Conservation (phyloP, 345 rosid genomes). For the Excoecaria agallocha region DNA sequence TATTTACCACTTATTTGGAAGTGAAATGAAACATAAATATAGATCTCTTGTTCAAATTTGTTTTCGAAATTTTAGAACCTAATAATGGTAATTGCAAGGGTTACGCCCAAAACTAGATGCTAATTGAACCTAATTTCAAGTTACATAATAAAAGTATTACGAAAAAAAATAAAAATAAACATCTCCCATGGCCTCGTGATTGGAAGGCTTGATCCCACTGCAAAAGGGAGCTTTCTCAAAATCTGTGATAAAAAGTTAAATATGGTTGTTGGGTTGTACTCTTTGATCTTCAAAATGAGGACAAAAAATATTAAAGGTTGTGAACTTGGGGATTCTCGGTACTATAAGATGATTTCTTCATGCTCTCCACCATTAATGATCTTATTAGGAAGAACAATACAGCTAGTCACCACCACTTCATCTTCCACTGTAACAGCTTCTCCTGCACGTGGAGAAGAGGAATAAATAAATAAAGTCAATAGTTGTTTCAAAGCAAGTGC, state of each 20-base stretch:
- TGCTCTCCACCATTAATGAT: conserved; percentile 59
- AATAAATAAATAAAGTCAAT: background rate
- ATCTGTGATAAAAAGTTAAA: background rate
- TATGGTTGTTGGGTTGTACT: background rate
- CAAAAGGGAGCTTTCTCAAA: background rate
- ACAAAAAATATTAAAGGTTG: background rate
- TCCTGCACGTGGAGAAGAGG: conserved; percentile 43
- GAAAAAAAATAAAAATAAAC: no score
- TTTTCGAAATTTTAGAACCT: no score
- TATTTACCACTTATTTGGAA: no score
- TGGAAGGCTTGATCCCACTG: background rate
- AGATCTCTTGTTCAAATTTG: no score
- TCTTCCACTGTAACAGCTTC: conserved; percentile 83
- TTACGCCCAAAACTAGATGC: no score
- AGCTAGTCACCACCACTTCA: conserved; percentile 61
- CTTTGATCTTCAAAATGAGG: background rate
- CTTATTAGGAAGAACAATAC: conserved; percentile 81
- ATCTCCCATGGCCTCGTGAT: no score
- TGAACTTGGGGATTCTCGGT: background rate
- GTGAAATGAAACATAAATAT: no score
- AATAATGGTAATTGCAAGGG: no score
- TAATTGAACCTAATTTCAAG: no score
- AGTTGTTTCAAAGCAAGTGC: background rate
- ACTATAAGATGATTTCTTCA: conserved; percentile 71
- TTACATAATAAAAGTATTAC: no score